Base-by-base conservation (phyloP, 2,329 filamentous ascomycete species). In the Bipolaris cookei region DNA sequence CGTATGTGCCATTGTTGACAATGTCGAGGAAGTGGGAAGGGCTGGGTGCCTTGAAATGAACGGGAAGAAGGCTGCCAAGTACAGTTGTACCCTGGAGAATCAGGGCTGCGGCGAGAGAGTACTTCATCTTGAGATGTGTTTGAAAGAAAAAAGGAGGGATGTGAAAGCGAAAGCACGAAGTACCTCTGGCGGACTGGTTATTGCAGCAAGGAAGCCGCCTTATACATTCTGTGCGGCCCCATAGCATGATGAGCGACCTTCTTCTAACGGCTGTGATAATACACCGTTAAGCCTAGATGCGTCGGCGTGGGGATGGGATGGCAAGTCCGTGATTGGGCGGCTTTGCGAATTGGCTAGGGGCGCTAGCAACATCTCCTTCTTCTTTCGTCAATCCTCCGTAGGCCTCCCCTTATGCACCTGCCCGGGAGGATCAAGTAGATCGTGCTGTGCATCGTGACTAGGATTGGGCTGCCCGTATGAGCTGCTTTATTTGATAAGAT, bases 1-100 rank as follows among this genome's bases (percentile, higher is more conserved):
- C 72, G 56, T 71, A 72, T 7, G 70, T 73, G 49, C 71, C 70
- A 44, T 75, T 75, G 57, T 67, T 66, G 13, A 75, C 71, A 23
- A 75, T 68, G 35, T 74, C 72, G 16, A 59, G 50, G 41, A 74
- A 74, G 57, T 75, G 70, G 4, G 55, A 61, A 7, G 69, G 55
- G 0, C 66, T 63, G 7, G 71, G 71, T n/a, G 70, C 71, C 44
- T 67, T 71, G 63, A 74, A 64, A 37, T 71, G 66, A 25, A 74
- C 65, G 43, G 70, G 69, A 37, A 72, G 42, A 41, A 73, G 70
- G 37, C 71, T 64, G 21, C 53, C 69, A 25, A 73, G 65, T 51
- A 69, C 71, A 25, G 67, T 49, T 10, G 67, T 67, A 62, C 69
- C 64, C 56, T 70, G 68, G 16, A 70, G 59, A 47, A 73, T 52